Base-by-base conservation (phyloP, 148 eudicot genomes). In the Arbutus unedo region DNA sequence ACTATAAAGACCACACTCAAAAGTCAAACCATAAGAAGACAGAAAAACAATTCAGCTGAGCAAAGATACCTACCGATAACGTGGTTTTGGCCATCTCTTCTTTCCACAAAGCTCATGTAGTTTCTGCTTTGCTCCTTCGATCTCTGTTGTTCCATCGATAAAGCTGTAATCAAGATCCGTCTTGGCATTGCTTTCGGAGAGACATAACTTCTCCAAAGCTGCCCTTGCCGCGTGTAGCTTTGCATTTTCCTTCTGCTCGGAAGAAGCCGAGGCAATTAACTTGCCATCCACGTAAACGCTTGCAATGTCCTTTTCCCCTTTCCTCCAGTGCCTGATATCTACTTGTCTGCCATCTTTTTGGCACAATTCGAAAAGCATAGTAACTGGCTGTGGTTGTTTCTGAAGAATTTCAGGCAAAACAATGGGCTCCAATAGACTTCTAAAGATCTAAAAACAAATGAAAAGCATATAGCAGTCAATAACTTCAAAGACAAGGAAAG, bases 301-400 rank as follows among this genome's bases (percentile, higher is more conserved):
- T 4, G 93, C 91, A 21, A 89, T 83, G 72, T 83, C 88, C 76
- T 51, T 85, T 23, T 87, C 88, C 11, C 43, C 43, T 50, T 49
- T 23, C 57, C 56, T 75, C 56, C 51, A 18, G 13, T 75, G 57
- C 43, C 9, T 21, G 57, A 74, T 8, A n/a, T 49, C 8, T 56
- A 74, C 41, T 4, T 75, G 16, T 57, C 54, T 75, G 57, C 19
- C 19, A 8, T 90, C 90, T 85, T 94, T 25, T 10, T 31, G 94
- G 84, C 95, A 96, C 23, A 86, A 5, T 80, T 96, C 92, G 81
- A 73, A 89, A 2, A 96, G 93, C 89, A 87, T 76, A 4, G 99
- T 91, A n/a, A 96, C 91, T 0, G 97, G 99, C 62, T 93, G 97
- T 45, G 93, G 92, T 45, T 93, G 93, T 75, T 90, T 77, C 74